Base-by-base conservation (phyloP, 1,284 basidiomycete species). In the Pseudozyma thailandica region DNA sequence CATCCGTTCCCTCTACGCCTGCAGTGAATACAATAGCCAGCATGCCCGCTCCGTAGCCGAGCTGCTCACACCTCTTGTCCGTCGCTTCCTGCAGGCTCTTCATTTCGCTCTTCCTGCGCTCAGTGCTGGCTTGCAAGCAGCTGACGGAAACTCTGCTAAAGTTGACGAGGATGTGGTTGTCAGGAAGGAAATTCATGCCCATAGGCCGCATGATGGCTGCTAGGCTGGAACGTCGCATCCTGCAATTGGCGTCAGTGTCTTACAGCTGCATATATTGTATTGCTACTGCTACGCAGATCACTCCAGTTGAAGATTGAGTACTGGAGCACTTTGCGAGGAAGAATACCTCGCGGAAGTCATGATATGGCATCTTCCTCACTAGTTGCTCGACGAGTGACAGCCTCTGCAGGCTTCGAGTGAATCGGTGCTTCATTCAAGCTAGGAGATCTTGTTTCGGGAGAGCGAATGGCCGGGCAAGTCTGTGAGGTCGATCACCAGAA, bases 211-310 rank as follows among this genome's bases (percentile, higher is more conserved):
- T 41, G n/a, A 39, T 39, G 46, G 50, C 46, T 35, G 16, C 30
- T 10, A 59, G 43, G 30, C 38, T 47, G 56, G 49, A 30, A 52
- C 30, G 56, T n/a, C 42, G 43, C 48, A 37, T 23, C 25, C 35
- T 38, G 51, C 25, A 47, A n/a, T 28, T 37, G 30, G 44, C 27
- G 15, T 47, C 27, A 39, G 43, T 35, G 12, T n/a, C 18, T 41
- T 41, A 20, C 38, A 41, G 13, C 8, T 35, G 33, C 33, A 9
- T 35, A n/a, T 12, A 7, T 16, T 7, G n/a, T 35, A 16, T 12
- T 35, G 33, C n/a, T 35, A 16, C 33, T 16, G 33, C 15, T 35
- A 16, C 13, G 33, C 15, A 35, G 13, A n/a, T 7, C 15, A 16
- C 15, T 16, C 33, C 33, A 9, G 5, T 35, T n/a, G 6, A 12